Base-by-base conservation (phyloP, 805 yeast species). In the Saccharomycopsis selenospora region DNA sequence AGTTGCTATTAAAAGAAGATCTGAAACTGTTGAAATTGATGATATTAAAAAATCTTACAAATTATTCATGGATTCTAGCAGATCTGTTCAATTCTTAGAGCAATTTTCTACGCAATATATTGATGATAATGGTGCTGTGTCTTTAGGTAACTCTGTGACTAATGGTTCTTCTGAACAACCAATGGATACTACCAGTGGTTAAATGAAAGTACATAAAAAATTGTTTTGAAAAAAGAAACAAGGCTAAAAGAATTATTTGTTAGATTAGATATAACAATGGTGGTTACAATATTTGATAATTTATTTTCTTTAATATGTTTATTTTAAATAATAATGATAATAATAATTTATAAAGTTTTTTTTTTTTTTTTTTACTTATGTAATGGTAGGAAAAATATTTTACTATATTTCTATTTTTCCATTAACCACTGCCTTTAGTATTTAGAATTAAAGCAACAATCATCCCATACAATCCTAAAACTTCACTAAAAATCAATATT, bases 401-500 rank as follows among this genome's bases (percentile, higher is more conserved):
- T n/a, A 27, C 29, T 27, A 27, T 10, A 33, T 6, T 13, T n/a
- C 29, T 42, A 24, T 6, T 26, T 48, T 22, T 36, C 27, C 27
- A 42, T 59, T 61, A 75, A 62, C 81, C 82, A 54, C 85, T 77
- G 57, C 93, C 93, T 70, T 85, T 85, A 42, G 97, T 89, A 67
- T 90, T 90, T 64, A 90, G 76, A 52, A 90, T 87, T 67, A 90
- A 78, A 25, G 96, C 96, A 57, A 90, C 84, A 65, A 90, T 90
- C 93, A 93, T 80, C 66, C 99, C 99, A 71, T 93, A 88, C 60
- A 93, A 82, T 76, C 99, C 98, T 73, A 90, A 80, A 59, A 90
- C 98, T 80, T 91, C 99, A 56, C 97, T 96, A 73, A 91, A 91
- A 88, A 91, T 91, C 71, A 91, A 85, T 68, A 91, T 91, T 74